Base-by-base conservation (phyloP, 257 asterid species). In the Rauvolfia tetraphylla region DNA sequence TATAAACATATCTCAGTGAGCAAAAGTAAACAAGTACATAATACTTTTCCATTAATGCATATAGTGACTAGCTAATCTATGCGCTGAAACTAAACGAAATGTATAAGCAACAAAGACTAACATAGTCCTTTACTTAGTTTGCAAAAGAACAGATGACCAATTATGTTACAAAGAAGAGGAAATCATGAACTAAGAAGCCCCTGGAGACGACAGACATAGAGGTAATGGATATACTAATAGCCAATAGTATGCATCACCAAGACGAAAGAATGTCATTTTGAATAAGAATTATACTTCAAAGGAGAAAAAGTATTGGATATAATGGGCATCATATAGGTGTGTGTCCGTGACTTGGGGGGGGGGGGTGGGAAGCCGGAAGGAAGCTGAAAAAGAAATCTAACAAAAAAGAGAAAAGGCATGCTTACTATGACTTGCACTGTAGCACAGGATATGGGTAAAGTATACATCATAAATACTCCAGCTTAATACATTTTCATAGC, bases 1-100 rank as follows among this genome's bases (percentile, higher is more conserved):
- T 29, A 22, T 20, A 41, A n/a, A 41, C 22, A 46, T 20, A 48
- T 41, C 71, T 41, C 14, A 63, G 10, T 22, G 49, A 36, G 20
- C 18, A 36, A 36, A 20, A 66, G 49, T 66, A 66, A 61, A 27
- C 12, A 48, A 7, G 34, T 34, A 34, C 63, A 53, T 56, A 15
- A 13, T 49, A 25, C 8, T 29, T n/a, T 51, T 46, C 41, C 25
- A 38, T 74, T 36, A 22, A 77, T 38, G 48, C 44, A 59, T 53
- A 65, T 14, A 27, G 67, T 72, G 27, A 62, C 33, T 63, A 76
- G 68, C 31, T 25, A 42, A 33, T 58, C 58, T n/a, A 69, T 54
- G 18, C 29, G 31, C 48, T 54, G n/a, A n/a, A 22, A 29, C 31
- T 9, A 73, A 59, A 61, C 1, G 33, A 61, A 63, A 44, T 18